phyloP scores from a whole-genome alignment of 139 green algal genomes.

The Astrephomene gubernaculifera region DNA sequence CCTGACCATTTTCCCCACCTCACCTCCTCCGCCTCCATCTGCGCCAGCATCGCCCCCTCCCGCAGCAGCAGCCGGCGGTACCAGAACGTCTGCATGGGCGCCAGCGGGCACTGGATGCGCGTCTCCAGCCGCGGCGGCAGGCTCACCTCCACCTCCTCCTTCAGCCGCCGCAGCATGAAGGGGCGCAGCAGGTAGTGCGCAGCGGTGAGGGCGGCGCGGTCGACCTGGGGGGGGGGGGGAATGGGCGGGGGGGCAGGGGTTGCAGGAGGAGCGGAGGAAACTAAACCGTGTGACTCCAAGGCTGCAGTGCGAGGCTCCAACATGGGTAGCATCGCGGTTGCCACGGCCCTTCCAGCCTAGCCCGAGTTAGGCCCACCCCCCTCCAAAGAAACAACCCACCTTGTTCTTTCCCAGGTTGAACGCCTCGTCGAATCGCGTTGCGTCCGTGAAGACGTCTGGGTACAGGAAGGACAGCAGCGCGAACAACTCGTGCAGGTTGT shows the following conservation, averaged over 20 bases:
- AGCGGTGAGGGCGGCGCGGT: slow-evolving; percentile 62
- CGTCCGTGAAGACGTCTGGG: slow-evolving; percentile 82
- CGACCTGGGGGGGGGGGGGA: slow-evolving; percentile 54
- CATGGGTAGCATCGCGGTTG: no score
- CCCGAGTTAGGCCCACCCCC: no score
- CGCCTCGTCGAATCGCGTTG: slow-evolving; percentile 79
- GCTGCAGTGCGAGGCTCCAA: no score
- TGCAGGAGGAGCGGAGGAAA: no score
- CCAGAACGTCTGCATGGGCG: slow-evolving; percentile 48
- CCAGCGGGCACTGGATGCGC: slow-evolving; percentile 68
- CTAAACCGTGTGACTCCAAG: no score
- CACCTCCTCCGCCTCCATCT: slow-evolving; percentile 1
- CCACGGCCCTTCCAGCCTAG: no score
- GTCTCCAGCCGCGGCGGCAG: slow-evolving; percentile 79
- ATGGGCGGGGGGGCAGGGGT: background rate
- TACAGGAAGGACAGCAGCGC: slow-evolving; percentile 82
- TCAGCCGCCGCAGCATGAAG: slow-evolving; percentile 86
- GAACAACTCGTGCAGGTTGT: slow-evolving; percentile 87
- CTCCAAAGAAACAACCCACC: no score
- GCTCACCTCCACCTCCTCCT: slow-evolving; percentile 67
- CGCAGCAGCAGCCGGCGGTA: slow-evolving; percentile 67
- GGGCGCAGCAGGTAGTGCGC: slow-evolving; percentile 79
- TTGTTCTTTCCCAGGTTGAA: slow-evolving; percentile 75
- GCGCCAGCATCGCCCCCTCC: slow-evolving; percentile 51
- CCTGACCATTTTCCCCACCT: background rate